Percentiles rank a stretch among this genome's conserved stretches.
Conservation (phyloP, 768 basidiomycete genomes). For the Tricholoma hemisulphureum region DNA sequence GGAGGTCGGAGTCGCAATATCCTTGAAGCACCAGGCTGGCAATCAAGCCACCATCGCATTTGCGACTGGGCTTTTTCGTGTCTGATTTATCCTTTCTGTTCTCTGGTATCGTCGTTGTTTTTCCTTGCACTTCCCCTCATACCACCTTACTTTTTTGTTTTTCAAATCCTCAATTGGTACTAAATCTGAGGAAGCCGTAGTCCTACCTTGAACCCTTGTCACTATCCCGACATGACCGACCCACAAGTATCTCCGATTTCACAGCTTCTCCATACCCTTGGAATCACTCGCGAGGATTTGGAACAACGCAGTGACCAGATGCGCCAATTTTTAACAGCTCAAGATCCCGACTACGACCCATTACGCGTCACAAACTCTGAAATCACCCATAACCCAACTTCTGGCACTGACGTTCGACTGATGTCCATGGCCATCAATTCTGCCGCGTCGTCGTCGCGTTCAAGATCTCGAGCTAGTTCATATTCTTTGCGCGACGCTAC, state of each 20-base stretch:
- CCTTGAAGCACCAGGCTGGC: not conserved
- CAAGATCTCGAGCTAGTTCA: conserved; percentile 45
- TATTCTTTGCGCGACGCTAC: conserved; percentile 53
- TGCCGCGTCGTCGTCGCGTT: conserved; percentile 39
- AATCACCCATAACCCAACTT: conserved; percentile 32
- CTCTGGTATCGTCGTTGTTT: not conserved
- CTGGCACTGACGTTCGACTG: conserved; percentile 33
- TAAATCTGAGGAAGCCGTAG: not conserved
- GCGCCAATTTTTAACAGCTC: conserved; percentile 71
- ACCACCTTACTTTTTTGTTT: not conserved
- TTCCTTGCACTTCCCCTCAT: not conserved
- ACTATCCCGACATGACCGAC: conserved; percentile 34
- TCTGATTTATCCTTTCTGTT: conserved; percentile 5
- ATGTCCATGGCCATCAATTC: conserved; percentile 36
- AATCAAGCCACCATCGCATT: conserved; percentile 9
- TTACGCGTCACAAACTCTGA: conserved; percentile 44
- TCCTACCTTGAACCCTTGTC: not conserved
- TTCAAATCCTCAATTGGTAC: not conserved
- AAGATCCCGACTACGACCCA: conserved; percentile 41
- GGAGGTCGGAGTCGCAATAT: not conserved
- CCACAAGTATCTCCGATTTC: conserved; percentile 65
- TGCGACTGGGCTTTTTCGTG: conserved; percentile 14
- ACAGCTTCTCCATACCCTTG: conserved; percentile 65
- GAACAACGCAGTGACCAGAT: conserved; percentile 71
- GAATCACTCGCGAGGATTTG: conserved; percentile 77